These are phyloP conservation scores for Verticillium nubilum DNA, from an alignment of 2,329 filamentous ascomycete genomes.

Conservation along the genomic window DNA sequence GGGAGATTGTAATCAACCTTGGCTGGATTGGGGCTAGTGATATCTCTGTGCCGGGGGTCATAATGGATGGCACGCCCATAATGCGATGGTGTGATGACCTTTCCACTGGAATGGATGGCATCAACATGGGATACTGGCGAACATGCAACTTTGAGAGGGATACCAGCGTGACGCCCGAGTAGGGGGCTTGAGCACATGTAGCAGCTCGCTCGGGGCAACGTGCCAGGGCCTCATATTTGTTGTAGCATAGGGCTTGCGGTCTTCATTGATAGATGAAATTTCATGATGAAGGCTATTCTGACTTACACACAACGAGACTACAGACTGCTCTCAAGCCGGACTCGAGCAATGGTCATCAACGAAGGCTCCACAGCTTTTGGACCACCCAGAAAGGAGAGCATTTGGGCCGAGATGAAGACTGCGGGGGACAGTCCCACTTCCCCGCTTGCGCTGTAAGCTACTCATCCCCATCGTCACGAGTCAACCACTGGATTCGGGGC, in stretches of 20 bases:
- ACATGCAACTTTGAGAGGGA: constrained; percentile 14
- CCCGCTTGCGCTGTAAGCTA: neutral
- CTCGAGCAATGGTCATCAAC: too few relatives aligned
- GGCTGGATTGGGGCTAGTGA: neutral
- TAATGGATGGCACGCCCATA: neutral
- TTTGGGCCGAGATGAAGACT: too few relatives aligned
- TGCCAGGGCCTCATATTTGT: too few relatives aligned
- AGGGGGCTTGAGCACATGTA: too few relatives aligned
- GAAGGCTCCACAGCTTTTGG: too few relatives aligned
- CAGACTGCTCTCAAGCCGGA: too few relatives aligned
- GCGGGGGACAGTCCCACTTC: neutral
- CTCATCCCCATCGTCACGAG: neutral
- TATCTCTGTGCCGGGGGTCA: neutral
- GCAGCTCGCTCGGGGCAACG: too few relatives aligned
- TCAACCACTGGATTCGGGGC: neutral
- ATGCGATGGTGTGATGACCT: neutral
- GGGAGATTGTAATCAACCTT: neutral
- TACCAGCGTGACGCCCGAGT: neutral
- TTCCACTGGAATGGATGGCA: neutral
- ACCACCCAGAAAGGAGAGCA: too few relatives aligned
- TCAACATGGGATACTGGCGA: neutral
- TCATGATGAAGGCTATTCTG: too few relatives aligned
- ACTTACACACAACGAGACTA: too few relatives aligned
- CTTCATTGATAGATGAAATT: too few relatives aligned
- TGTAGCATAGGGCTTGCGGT: too few relatives aligned